Conservation (phyloP, 805 yeast species). For the Teunomyces lycoperdinae region DNA sequence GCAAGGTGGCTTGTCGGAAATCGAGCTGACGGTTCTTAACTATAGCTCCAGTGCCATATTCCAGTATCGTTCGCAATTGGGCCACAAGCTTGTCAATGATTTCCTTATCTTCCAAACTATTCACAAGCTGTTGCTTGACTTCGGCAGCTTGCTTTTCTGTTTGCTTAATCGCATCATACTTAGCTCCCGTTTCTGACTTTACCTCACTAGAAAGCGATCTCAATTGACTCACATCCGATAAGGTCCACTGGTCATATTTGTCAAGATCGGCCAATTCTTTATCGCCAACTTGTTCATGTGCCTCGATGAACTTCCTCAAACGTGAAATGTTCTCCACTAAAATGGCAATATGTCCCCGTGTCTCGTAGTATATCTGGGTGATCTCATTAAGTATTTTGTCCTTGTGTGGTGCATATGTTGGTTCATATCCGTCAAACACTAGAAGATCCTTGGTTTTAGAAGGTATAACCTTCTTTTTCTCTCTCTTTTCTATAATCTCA, state of each 20-base stretch:
- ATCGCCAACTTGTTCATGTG: not conserved
- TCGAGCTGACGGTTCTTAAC: constrained; percentile 29
- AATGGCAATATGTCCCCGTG: constrained; percentile 24
- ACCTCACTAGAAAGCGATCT: not conserved
- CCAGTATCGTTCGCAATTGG: constrained; percentile 20
- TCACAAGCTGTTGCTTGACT: constrained; percentile 6
- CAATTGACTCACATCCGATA: constrained; percentile 15
- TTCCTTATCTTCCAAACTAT: constrained; percentile 9
- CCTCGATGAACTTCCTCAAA: constrained; percentile 12
- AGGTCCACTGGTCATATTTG: constrained; percentile 12
- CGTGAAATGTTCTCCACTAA: constrained; percentile 18
- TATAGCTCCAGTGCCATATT: constrained; percentile 9
- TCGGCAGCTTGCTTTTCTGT: constrained; percentile 6
- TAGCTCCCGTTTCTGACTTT: not conserved
- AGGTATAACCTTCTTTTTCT: not conserved
- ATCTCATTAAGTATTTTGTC: constrained; percentile 13
- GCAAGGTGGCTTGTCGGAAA: constrained; percentile 23
- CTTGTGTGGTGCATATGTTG: constrained; percentile 6
- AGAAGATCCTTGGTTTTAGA: constrained; percentile 6
- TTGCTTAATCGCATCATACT: constrained; percentile 1
- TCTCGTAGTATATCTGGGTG: constrained; percentile 19
- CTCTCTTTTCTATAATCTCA: no score
- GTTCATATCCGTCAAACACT: constrained; percentile 15
- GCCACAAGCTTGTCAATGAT: constrained; percentile 25
- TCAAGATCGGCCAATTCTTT: constrained; percentile 1